Percentiles rank a stretch among this genome's conserved stretches.
Evolutionary conservation across 306 rosid species (phyloP).

Genomic region (Datisca glomerata): DNA sequence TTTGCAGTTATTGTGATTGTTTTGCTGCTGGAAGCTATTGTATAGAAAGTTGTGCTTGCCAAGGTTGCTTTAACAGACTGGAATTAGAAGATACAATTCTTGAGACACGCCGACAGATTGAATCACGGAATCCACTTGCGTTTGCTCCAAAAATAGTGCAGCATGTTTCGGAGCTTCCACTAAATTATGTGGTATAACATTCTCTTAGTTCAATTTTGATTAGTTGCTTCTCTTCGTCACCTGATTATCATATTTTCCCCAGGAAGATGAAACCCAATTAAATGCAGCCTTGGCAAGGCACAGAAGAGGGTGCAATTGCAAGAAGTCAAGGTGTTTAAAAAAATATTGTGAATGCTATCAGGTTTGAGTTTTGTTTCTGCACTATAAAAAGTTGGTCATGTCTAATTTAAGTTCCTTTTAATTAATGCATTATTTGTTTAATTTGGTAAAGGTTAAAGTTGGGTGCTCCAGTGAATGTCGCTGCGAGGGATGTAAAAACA

Average conservation of each 20-base stretch:
- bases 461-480: conserved; percentile 69
- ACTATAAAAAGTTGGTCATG: neutral
- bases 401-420: neutral
- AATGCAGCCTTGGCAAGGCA: conserved; percentile 57
- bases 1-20: conserved; percentile 66
- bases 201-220: conserved; percentile 1
- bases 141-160: conserved; percentile 52
- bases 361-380: conserved; percentile 22
- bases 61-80: conserved; percentile 47
- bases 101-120: conserved; percentile 30
- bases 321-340: conserved; percentile 62
- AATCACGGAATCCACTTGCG: conserved; percentile 54
- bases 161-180: conserved; percentile 12
- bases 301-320: too few species aligned
- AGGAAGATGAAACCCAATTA: conserved; percentile 32
- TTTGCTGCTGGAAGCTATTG: conserved; percentile 52
- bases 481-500: conserved; percentile 58
- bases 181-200: conserved; percentile 27
- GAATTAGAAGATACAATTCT: conserved; percentile 29
- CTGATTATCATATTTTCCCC: conserved; percentile 10
- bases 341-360: conserved; percentile 79
- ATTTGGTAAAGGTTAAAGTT: conserved; percentile 41
- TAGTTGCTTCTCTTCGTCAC: conserved; percentile 6
- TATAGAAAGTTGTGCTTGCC: conserved; percentile 40
- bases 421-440: conserved; percentile 4